Base-by-base conservation (phyloP, 2,329 filamentous ascomycete genomes). In the Chaetomium sp. region DNA sequence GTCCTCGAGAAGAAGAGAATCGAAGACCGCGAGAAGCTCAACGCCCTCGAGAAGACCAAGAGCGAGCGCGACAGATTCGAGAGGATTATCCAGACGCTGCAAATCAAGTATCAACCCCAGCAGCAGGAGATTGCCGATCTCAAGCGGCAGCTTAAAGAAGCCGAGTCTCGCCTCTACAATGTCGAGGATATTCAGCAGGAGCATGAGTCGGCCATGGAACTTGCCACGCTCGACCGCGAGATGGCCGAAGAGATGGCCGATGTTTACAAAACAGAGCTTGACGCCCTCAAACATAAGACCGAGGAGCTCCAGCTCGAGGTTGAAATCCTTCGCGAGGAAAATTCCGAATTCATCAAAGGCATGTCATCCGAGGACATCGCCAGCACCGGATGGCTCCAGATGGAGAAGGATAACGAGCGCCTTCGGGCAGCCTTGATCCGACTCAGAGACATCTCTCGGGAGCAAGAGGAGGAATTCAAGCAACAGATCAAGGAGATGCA, bases 231-330 rank as follows among this genome's bases (percentile, higher is more conserved):
- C 29, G 95, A 99, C 74, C 87, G 92, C 53, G 94, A 99, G 76
- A 96, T 98, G 91, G 95, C 95, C 0, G 93, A 99, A 76, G 94
- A 97, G 77, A 92, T 88, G 51, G 90, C 91, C 0, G 95, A 98
- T 70, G 87, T 90, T 21, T 82, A 90, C 58, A 95, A 93, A 75
- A 84, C 86, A 1, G 93, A 99, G 73, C 80, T 96, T 27, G 91
- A 96, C 45, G 84, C 87, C 2, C 76, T 96, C 60, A 91, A 92
- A 72, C 80, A 85, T 64, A 92, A 89, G 73, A 79, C 87, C 1
- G 93, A 98, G 75, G 93, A 98, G 75, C 81, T 96, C 8, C 88
- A 95, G 71, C 81, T 97, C 10, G 94, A 99, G 74, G 84, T 94
- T 0, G 94, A 98, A 53, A 88, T 98, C 45, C 78, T 97, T 16